Conservation (phyloP, 1,284 basidiomycete genomes). For the Fomitiporia mediterranea region DNA sequence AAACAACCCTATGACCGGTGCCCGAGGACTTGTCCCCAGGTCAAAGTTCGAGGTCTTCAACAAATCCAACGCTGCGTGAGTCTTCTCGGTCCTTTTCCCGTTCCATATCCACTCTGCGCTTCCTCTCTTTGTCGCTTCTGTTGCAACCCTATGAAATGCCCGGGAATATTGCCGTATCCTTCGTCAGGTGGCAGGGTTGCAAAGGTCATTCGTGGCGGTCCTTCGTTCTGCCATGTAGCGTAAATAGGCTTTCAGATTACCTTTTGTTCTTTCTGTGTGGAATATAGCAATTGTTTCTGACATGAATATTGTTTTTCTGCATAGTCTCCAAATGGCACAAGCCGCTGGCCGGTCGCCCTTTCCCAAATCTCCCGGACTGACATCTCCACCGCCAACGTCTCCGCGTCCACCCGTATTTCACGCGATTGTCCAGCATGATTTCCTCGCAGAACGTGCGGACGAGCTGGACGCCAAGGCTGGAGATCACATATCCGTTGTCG, state of each 20-base stretch:
- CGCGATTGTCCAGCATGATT: conserved; percentile 95
- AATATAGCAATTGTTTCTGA: background rate
- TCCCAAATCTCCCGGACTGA: conserved; percentile 27
- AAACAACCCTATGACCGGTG: conserved; percentile 87
- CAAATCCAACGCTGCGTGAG: conserved; percentile 64
- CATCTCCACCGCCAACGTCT: conserved; percentile 27
- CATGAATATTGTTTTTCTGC: background rate
- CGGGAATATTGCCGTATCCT: background rate
- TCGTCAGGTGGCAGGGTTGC: conserved; percentile 6
- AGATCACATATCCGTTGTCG: conserved; percentile 89
- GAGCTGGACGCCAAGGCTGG: conserved; percentile 94
- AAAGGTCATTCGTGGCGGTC: background rate
- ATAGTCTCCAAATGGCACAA: conserved; percentile 41
- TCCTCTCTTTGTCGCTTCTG: background rate
- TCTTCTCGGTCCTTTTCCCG: conserved; percentile 21
- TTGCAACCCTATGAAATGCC: background rate
- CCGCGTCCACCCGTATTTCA: conserved; percentile 70
- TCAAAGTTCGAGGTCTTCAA: conserved; percentile 83
- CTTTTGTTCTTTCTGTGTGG: background rate
- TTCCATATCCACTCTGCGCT: background rate
- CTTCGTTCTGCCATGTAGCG: background rate
- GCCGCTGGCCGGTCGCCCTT: conserved; percentile 21
- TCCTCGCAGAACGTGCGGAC: conserved; percentile 90
- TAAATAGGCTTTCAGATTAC: background rate
- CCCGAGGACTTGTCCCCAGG: conserved; percentile 88